Conservation (phyloP, 108 stramenopile species). For the Poteriospumella lacustris region DNA sequence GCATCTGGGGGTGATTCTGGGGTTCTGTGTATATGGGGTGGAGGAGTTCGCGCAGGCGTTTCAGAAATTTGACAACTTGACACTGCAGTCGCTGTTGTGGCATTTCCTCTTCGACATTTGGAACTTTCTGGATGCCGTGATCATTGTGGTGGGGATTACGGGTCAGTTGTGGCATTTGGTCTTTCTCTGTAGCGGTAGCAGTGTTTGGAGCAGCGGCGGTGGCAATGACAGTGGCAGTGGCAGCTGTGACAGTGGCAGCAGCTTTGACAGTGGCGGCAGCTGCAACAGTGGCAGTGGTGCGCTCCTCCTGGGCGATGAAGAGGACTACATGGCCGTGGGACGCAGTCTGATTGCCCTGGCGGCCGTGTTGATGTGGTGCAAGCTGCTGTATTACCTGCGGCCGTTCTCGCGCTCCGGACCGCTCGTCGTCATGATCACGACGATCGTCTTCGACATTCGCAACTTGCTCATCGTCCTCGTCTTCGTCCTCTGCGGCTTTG, state of each 20-base stretch:
- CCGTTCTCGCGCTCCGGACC: conserved; percentile 4
- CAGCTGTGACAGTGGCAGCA: too few relatives aligned
- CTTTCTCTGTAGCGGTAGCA: neutral
- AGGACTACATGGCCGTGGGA: neutral
- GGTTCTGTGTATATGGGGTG: too few relatives aligned
- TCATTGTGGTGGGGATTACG: neutral
- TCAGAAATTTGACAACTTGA: too few relatives aligned
- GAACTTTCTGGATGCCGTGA: neutral
- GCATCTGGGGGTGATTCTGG: too few relatives aligned
- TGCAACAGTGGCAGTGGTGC: too few relatives aligned
- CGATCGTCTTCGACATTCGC: conserved; percentile 2
- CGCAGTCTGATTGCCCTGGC: neutral
- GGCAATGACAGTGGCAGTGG: too few relatives aligned
- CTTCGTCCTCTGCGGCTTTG: conserved; percentile 9
- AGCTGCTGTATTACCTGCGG: conserved; percentile 16
- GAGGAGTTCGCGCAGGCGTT: too few relatives aligned
- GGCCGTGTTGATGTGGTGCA: conserved; percentile 10
- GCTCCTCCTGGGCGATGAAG: too few relatives aligned
- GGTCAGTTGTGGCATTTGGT: neutral
- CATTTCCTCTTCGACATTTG: neutral
- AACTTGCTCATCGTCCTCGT: conserved; percentile 1
- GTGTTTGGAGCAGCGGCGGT: too few relatives aligned
- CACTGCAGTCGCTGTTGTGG: too few relatives aligned
- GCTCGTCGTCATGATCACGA: conserved; percentile 3
- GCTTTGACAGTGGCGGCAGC: too few relatives aligned